Percentiles rank a stretch among this genome's conserved stretches.
Conservation (phyloP, 139 green algal genomes). For the Chlorella sp. region DNA sequence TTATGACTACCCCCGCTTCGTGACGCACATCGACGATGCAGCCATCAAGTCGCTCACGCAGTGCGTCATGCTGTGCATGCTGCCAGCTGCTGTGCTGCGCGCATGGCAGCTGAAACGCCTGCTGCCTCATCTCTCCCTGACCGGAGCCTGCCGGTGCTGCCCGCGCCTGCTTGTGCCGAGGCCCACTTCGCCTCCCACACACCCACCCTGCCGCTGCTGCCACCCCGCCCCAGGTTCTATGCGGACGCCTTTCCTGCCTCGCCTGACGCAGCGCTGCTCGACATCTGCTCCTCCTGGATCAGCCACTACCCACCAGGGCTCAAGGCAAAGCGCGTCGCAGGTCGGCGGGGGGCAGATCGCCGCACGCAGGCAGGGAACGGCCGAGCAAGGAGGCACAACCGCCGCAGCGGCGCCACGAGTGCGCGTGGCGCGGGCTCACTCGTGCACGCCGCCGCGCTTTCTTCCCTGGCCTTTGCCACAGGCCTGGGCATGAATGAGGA, state of each 20-base stretch:
- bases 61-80: slow-evolving; percentile 26
- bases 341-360: background rate
- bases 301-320: slow-evolving; percentile 78
- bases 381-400: no score
- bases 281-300: slow-evolving; percentile 86
- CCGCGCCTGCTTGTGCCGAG: background rate
- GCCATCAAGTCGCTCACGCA: slow-evolving; percentile 88
- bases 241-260: slow-evolving; percentile 61
- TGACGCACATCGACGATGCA: slow-evolving; percentile 95
- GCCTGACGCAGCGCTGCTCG: slow-evolving; percentile 40
- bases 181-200: background rate
- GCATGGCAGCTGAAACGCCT: background rate
- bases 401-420: no score
- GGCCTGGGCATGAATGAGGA: slow-evolving; percentile 88
- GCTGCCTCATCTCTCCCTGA: background rate
- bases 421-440: no score
- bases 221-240: slow-evolving; percentile 70
- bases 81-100: no score
- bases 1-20: slow-evolving; percentile 86
- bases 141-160: background rate
- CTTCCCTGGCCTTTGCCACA: background rate
- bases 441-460: no score
- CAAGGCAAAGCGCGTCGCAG: slow-evolving; percentile 66
- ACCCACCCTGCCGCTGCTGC: background rate
- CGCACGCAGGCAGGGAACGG: no score